These are phyloP conservation scores for Scalesia atractyloides DNA, from an alignment of 129 eudicot species.

Conservation along the genomic window DNA sequence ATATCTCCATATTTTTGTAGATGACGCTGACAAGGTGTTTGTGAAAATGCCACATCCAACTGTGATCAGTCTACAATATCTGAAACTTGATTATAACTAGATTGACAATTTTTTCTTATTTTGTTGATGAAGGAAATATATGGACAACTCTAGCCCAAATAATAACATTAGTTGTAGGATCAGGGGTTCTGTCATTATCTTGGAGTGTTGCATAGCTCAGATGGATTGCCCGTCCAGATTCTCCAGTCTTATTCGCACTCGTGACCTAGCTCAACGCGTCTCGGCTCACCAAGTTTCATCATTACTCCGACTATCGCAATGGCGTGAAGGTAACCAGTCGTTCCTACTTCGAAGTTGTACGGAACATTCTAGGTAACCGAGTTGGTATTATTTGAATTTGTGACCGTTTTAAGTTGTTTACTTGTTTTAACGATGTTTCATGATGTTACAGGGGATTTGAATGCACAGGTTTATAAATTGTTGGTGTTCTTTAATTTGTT, in stretches of 20 bases:
- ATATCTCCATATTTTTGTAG: neutral
- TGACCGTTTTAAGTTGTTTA: neutral
- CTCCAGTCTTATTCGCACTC: slow-evolving; percentile 54
- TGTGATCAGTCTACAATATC: neutral
- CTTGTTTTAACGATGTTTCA: neutral
- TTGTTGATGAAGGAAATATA: slow-evolving; percentile 43
- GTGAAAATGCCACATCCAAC: slow-evolving; percentile 2
- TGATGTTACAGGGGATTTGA: too few relatives aligned
- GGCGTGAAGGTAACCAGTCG: slow-evolving; percentile 46
- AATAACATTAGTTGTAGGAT: slow-evolving; percentile 76
- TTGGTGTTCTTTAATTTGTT: slow-evolving; percentile 48
- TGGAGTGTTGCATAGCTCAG: too few relatives aligned
- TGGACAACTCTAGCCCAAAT: slow-evolving; percentile 88
- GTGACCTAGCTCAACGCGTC: slow-evolving; percentile 52
- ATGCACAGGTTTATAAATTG: slow-evolving; percentile 44
- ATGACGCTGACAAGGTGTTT: slow-evolving; percentile 15
- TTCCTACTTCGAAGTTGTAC: slow-evolving; percentile 71
- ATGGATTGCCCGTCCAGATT: slow-evolving; percentile 80
- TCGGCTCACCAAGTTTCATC: slow-evolving; percentile 59
- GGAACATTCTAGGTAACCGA: slow-evolving; percentile 49
- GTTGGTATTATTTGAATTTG: neutral
- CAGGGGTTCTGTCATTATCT: slow-evolving; percentile 76
- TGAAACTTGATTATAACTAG: too few relatives aligned
- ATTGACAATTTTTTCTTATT: neutral
- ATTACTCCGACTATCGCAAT: slow-evolving; percentile 47